A percentile compares a stretch with the other conserved stretches of the same genome.
Conservation (phyloP, 805 yeast species). For the Candida fluviatilis region DNA sequence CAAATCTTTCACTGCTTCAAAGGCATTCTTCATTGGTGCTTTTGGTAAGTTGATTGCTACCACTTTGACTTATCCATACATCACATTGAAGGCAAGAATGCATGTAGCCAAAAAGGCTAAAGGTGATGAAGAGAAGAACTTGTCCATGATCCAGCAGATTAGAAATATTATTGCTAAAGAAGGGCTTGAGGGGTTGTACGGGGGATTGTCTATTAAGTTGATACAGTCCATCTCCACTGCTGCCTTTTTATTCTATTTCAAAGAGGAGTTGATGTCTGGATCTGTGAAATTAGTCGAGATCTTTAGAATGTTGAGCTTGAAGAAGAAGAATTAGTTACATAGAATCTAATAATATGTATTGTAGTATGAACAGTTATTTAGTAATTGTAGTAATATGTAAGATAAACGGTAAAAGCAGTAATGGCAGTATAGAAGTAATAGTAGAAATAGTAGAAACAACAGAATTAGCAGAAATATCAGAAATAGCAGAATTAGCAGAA, state of each 20-base stretch:
- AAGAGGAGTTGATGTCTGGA: slow-evolving; percentile 71
- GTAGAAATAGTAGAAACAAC: no score
- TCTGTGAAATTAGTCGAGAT: slow-evolving; percentile 52
- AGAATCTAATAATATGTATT: no score
- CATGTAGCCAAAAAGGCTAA: slow-evolving; percentile 52
- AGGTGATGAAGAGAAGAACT: slow-evolving; percentile 17
- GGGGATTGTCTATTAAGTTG: slow-evolving; percentile 76
- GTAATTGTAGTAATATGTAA: no score
- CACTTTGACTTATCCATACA: slow-evolving; percentile 82
- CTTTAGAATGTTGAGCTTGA: slow-evolving; percentile 23
- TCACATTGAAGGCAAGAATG: slow-evolving; percentile 85
- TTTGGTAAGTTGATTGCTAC: slow-evolving; percentile 89
- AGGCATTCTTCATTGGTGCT: slow-evolving; percentile 86
- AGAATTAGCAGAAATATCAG: no score
- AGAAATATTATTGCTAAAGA: slow-evolving; percentile 59
- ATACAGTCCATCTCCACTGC: slow-evolving; percentile 83
- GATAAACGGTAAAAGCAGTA: no score
- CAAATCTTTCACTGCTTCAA: slow-evolving; percentile 54
- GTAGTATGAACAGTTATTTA: no score
- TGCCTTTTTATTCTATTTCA: slow-evolving; percentile 85
- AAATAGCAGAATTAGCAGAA: no score
- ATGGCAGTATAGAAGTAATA: no score
- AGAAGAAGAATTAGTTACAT: slow-evolving; percentile 6
- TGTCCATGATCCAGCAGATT: slow-evolving; percentile 48
- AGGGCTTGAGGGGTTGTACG: slow-evolving; percentile 74